Evolutionary conservation across 306 rosid genomes (phyloP), one percentile per base, ranked within the genome.

Genomic region (Lotus japonicus): DNA sequence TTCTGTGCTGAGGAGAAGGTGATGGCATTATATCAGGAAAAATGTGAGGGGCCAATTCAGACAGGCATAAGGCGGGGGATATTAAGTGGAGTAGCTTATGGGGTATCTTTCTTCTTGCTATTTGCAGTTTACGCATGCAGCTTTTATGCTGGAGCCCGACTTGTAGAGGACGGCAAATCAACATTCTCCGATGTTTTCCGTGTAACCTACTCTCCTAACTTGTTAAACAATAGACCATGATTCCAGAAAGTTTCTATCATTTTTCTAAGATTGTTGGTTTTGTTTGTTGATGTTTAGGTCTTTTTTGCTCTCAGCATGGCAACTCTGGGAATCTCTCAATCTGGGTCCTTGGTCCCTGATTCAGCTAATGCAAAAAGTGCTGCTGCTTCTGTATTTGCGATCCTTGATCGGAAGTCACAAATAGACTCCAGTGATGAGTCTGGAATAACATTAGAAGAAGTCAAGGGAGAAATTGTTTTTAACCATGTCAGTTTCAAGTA

Each of bases 1-100:
- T 87, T 87, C 64, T 84, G 92, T 70, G 89, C 92, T n/a, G 92
- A 87, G 68, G 79, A 80, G 53, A 87, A 82, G 77, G 89, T 82
- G 72, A 79, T 85, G 75, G 78, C 75, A 15, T 16, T 85, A 12
- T 85, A 88, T 77, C 39, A 63, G 64, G 64, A 58, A 61, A 85
- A 84, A 73, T 88, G 95, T 54, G 86, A 85, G 72, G 87, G 83
- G 28, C 95, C 87, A 9, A 63, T 60, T 45, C 73, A 73, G 65
- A 51, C 73, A 60, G 88, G 95, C 16, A 72, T 83, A 28, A 74
- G 74, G 58, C 80, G 74, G 66, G 88, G 90, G 49, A 44, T 83
- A 17, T 58, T 81, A 36, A 83, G 85, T 28, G 95, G 90, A 17
- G 11, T 71, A 19, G 83, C 90, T 9, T 88, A 62, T 61, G 94